A percentile compares a stretch with the other conserved stretches of the same genome.
Evolutionary conservation across 1,284 basidiomycete species (phyloP).

Genomic region (Polyporus tsugae): DNA sequence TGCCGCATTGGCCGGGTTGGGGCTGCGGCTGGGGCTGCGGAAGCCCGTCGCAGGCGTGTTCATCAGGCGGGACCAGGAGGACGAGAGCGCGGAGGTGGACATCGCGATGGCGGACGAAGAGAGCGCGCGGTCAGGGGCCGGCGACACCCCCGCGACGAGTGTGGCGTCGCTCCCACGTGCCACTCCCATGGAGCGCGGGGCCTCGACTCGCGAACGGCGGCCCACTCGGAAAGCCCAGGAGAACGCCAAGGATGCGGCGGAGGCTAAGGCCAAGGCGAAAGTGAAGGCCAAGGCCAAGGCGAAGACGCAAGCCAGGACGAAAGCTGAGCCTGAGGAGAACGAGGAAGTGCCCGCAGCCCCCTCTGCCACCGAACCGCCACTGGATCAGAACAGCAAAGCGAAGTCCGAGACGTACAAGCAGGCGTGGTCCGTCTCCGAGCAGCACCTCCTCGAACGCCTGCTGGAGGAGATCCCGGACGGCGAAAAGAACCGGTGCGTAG

Average conservation of each 20-base stretch:
- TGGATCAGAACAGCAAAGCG: slow-evolving; percentile 41
- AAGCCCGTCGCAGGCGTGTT: slow-evolving; percentile 50
- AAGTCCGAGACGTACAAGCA: slow-evolving; percentile 79
- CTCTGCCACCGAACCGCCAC: slow-evolving; percentile 25
- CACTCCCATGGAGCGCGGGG: slow-evolving; percentile 9
- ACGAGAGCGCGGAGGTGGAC: slow-evolving; percentile 69
- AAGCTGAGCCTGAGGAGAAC: slow-evolving; percentile 13
- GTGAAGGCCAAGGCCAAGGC: slow-evolving; percentile 15
- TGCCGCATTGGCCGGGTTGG: slow-evolving; percentile 23
- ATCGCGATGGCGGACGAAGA: slow-evolving; percentile 43
- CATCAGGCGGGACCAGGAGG: slow-evolving; percentile 61
- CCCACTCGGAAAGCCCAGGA: slow-evolving; percentile 24
- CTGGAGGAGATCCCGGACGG: slow-evolving; percentile 79
- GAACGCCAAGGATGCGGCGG: slow-evolving; percentile 6
- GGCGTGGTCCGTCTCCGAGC: slow-evolving; percentile 77
- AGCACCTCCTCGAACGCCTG: slow-evolving; percentile 74
- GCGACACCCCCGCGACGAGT: slow-evolving; percentile 33
- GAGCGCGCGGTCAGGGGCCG: background rate
- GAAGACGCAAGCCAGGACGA: slow-evolving; percentile 14
- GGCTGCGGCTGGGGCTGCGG: too few species aligned
- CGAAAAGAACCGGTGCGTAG: slow-evolving; percentile 72
- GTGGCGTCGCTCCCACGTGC: slow-evolving; percentile 26
- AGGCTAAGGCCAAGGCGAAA: slow-evolving; percentile 8
- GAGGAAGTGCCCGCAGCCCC: slow-evolving; percentile 18
- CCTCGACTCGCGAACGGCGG: slow-evolving; percentile 21